Evolutionary conservation across 768 basidiomycete species (phyloP).

Genomic region (Rickenella mellea): DNA sequence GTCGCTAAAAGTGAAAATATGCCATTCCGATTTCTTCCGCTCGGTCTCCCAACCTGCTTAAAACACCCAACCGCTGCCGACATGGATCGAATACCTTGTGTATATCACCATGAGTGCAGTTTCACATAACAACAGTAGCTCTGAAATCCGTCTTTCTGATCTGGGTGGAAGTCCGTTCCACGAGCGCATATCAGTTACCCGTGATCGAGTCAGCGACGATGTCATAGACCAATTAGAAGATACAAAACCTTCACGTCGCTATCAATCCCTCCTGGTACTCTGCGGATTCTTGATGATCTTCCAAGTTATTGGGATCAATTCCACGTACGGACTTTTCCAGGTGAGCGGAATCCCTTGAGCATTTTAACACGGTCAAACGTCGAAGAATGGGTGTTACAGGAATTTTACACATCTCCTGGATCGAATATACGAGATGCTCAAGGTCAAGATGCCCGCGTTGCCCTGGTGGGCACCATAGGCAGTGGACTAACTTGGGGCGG

Average conservation of each 20-base stretch:
- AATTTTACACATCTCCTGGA: constrained; percentile 30
- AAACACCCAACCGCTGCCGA: no score
- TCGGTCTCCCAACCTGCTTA: no score
- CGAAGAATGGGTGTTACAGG: constrained; percentile 16
- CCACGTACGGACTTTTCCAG: constrained; percentile 35
- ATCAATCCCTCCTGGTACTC: constrained; percentile 26
- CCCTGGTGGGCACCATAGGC: constrained; percentile 33
- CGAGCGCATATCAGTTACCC: no score
- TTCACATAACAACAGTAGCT: no score
- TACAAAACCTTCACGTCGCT: constrained; percentile 19
- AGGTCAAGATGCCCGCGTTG: constrained; percentile 30
- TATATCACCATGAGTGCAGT: no score
- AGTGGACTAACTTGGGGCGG: constrained; percentile 38
- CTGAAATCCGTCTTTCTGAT: no score
- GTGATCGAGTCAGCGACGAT: no score
- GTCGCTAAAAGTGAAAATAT: no score
- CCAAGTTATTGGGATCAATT: constrained; percentile 35
- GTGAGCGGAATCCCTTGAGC: constrained; percentile 10
- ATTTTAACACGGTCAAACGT: neutral
- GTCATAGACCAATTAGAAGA: no score
- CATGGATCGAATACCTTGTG: no score
- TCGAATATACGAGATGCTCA: constrained; percentile 25
- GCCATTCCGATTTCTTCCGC: no score
- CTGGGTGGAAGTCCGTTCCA: no score
- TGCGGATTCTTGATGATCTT: constrained; percentile 36